Evolutionary conservation across 768 basidiomycete genomes (phyloP).

Genomic region (Mycena polygramma): DNA sequence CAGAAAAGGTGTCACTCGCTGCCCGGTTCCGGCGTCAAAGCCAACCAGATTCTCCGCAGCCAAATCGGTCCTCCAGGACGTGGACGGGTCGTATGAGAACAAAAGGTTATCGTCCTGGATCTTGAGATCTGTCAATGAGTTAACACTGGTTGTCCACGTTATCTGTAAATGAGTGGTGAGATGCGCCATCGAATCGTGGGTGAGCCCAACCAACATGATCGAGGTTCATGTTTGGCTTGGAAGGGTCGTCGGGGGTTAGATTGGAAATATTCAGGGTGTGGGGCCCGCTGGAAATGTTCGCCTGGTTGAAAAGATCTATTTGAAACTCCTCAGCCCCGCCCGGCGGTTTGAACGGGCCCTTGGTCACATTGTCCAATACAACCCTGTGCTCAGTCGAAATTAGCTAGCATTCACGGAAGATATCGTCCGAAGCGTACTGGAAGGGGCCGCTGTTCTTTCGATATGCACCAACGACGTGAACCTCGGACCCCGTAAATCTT

Average conservation of each 20-base stretch:
- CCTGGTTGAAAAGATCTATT: constrained; percentile 24
- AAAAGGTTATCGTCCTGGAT: constrained; percentile 17
- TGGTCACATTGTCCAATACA: too few relatives aligned
- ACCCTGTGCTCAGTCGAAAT: too few relatives aligned
- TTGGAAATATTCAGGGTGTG: constrained; percentile 8
- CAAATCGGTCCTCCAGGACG: too few relatives aligned
- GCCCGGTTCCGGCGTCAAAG: constrained; percentile 27
- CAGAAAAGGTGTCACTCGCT: too few relatives aligned
- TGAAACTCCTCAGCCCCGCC: constrained; percentile 12
- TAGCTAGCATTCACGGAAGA: too few relatives aligned
- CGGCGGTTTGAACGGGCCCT: too few relatives aligned
- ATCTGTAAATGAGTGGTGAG: neutral
- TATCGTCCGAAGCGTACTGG: too few relatives aligned
- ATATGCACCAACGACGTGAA: constrained; percentile 22
- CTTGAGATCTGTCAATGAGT: constrained; percentile 12
- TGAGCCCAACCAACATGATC: constrained; percentile 16
- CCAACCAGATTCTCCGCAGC: too few relatives aligned
- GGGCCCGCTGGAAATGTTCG: neutral
- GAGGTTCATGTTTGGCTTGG: constrained; percentile 1
- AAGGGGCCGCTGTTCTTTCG: neutral
- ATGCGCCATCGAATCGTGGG: too few relatives aligned
- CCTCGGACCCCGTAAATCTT: constrained; percentile 16
- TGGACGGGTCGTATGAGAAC: constrained; percentile 13
- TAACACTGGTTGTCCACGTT: constrained; percentile 17
- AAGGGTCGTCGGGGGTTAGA: neutral